These are phyloP conservation scores for Phytopythium vexans DNA, from an alignment of 352 stramenopile species.

Conservation along the genomic window DNA sequence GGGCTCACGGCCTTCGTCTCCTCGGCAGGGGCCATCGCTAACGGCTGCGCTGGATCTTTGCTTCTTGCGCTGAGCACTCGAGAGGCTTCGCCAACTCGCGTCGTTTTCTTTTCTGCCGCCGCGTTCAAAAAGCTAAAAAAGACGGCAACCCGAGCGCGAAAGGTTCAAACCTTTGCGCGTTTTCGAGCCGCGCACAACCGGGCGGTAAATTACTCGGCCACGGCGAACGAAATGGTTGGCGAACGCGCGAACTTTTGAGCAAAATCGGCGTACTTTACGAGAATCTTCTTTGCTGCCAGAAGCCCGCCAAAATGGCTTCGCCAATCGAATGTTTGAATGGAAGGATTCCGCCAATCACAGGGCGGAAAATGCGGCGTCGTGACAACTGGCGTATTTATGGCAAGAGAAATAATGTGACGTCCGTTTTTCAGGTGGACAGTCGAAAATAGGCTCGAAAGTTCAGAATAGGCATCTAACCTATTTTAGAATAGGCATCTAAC, in stretches of 20 bases:
- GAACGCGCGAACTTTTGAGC: not conserved
- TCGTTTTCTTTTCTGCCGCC: slow-evolving; percentile 43
- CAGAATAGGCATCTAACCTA: too few relatives aligned
- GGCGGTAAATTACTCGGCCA: not conserved
- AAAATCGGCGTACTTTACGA: not conserved
- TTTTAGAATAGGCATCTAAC: too few relatives aligned
- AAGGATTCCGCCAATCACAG: slow-evolving; percentile 31
- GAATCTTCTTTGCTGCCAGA: too few relatives aligned
- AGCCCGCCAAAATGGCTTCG: not conserved
- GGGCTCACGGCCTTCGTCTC: slow-evolving; percentile 51
- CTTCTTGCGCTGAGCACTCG: slow-evolving; percentile 14
- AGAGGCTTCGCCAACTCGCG: slow-evolving; percentile 8
- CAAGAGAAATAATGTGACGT: too few relatives aligned
- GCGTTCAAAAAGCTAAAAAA: slow-evolving; percentile 10
- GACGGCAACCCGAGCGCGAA: slow-evolving; percentile 4
- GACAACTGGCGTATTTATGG: slow-evolving; percentile 23
- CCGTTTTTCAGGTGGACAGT: too few relatives aligned
- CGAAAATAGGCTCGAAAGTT: too few relatives aligned
- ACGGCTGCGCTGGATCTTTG: slow-evolving; percentile 9
- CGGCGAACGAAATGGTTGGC: not conserved
- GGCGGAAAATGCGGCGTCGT: slow-evolving; percentile 6
- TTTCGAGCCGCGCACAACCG: slow-evolving; percentile 2
- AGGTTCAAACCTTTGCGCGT: slow-evolving; percentile 3
- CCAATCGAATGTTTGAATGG: slow-evolving; percentile 12
- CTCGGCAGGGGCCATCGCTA: slow-evolving; percentile 34